These are phyloP conservation scores for Podosphaera xanthii DNA, from an alignment of 2,329 filamentous ascomycete genomes.

Conservation along the genomic window DNA sequence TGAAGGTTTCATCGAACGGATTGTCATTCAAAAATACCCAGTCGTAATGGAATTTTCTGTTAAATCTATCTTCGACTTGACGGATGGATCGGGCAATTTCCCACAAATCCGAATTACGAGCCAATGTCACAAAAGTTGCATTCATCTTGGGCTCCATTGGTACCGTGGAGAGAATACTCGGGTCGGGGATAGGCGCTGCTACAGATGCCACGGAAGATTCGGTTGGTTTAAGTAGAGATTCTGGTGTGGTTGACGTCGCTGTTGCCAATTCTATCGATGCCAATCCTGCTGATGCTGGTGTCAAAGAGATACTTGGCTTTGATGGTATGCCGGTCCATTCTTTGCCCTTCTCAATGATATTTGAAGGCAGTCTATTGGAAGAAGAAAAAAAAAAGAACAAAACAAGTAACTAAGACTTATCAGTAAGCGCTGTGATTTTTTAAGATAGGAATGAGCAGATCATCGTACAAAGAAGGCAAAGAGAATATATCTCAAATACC, in stretches of 20 bases:
- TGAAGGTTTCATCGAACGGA: conserved; percentile 83
- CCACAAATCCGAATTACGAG: conserved; percentile 84
- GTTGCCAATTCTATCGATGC: background rate
- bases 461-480: conserved; percentile 60
- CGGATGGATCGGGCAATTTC: conserved; percentile 91
- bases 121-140: conserved; percentile 89
- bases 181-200: conserved; percentile 3
- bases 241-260: background rate
- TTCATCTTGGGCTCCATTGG: conserved; percentile 62
- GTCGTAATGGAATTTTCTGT: conserved; percentile 87
- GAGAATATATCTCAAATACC: conserved; percentile 56
- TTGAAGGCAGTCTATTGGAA: conserved; percentile 18
- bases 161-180: conserved; percentile 19
- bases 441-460: background rate
- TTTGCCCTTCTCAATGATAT: conserved; percentile 12
- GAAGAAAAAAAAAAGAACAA: conserved; percentile 67
- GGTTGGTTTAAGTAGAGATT: background rate
- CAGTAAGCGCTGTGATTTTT: background rate
- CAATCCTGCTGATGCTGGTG: conserved; percentile 3
- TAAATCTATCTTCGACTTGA: conserved; percentile 94
- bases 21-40: conserved; percentile 98
- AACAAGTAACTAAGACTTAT: conserved; percentile 29
- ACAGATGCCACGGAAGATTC: background rate
- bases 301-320: conserved; percentile 8
- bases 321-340: conserved; percentile 8